These are phyloP conservation scores for Pseudogymnoascus sp. DNA, from an alignment of 2,329 filamentous ascomycete genomes.

Conservation along the genomic window DNA sequence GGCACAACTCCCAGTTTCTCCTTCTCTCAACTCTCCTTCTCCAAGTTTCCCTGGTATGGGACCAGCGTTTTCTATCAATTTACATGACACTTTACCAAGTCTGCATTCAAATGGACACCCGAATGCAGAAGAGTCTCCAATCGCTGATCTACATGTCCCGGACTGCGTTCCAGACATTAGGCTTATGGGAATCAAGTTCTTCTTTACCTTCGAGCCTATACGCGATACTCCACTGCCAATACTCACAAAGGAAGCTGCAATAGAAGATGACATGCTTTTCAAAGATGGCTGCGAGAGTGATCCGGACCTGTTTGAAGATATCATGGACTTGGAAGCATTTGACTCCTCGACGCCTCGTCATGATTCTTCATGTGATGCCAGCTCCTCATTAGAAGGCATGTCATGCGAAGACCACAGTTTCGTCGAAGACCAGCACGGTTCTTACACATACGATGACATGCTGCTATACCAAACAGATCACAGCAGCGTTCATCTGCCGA, in stretches of 20 bases:
- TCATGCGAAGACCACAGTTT: neutral
- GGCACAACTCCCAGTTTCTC: conserved; percentile 19
- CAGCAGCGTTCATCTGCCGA: conserved; percentile 8
- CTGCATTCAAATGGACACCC: neutral
- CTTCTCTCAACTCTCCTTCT: conserved; percentile 13
- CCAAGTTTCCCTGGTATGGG: neutral
- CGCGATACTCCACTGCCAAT: too few relatives aligned
- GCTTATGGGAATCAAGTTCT: conserved; percentile 18
- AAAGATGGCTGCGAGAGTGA: neutral
- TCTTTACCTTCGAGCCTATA: conserved; percentile 17
- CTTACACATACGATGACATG: conserved; percentile 13
- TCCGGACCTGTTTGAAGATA: neutral
- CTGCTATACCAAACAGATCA: conserved; percentile 16
- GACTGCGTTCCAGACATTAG: conserved; percentile 14
- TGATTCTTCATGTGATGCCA: neutral
- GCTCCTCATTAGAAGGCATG: neutral
- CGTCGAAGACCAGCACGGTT: neutral
- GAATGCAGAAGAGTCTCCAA: neutral
- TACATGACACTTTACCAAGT: conserved; percentile 15
- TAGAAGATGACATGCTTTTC: neutral
- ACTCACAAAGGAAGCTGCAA: neutral
- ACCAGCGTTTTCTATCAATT: conserved; percentile 15
- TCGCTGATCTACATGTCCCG: conserved; percentile 16
- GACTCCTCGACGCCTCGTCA: neutral
- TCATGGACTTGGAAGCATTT: neutral